Evolutionary conservation across 306 rosid species (phyloP).

Genomic region (Cucurbita ficifolia): DNA sequence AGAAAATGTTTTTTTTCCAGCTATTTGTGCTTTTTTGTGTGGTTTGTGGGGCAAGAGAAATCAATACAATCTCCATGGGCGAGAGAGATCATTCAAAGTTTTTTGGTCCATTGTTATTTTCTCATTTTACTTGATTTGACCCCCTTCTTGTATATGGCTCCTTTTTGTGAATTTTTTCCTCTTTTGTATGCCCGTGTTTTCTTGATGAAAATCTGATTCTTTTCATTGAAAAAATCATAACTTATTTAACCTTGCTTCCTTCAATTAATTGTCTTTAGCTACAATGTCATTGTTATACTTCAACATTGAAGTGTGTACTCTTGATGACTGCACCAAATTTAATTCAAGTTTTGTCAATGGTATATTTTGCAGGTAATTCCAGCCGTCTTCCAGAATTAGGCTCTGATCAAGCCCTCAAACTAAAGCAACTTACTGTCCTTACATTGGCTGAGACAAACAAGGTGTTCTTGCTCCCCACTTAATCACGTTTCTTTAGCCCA

Average conservation of each 20-base stretch:
- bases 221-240: not conserved
- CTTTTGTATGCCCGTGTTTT: not conserved
- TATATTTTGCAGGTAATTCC: conserved; percentile 36
- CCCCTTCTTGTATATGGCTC: too few species aligned
- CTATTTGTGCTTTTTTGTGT: too few species aligned
- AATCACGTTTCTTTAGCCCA: not conserved
- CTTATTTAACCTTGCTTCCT: not conserved
- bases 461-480: conserved; percentile 23
- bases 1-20: too few species aligned
- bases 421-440: conserved; percentile 94
- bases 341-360: conserved; percentile 1
- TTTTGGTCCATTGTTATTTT: too few species aligned
- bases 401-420: conserved; percentile 73
- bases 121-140: too few species aligned
- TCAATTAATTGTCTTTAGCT: not conserved
- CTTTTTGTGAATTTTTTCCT: too few species aligned
- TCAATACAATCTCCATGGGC: too few species aligned
- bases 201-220: not conserved
- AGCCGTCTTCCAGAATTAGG: conserved; percentile 42
- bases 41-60: too few species aligned
- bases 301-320: not conserved
- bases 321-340: not conserved
- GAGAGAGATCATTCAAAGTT: too few species aligned
- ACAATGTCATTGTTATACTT: not conserved
- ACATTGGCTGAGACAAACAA: conserved; percentile 83